These are phyloP conservation scores for Lactarius hatsudake DNA, from an alignment of 768 basidiomycete genomes.

Conservation along the genomic window DNA sequence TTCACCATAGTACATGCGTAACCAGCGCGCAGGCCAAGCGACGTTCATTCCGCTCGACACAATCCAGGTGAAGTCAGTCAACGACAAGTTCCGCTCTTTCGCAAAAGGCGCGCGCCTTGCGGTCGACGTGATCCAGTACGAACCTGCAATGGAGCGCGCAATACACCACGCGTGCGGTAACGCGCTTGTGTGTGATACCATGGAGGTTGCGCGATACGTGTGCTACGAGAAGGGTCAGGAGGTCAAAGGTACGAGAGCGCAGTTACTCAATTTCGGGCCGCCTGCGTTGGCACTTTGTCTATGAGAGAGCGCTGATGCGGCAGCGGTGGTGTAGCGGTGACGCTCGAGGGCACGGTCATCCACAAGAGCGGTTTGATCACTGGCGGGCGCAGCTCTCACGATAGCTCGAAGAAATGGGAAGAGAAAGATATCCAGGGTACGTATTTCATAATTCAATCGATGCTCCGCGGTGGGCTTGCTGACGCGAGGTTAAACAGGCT, in stretches of 20 bases:
- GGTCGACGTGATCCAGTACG: constrained; percentile 56
- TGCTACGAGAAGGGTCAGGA: constrained; percentile 95
- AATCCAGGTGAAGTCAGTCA: constrained; percentile 89
- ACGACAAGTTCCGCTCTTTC: constrained; percentile 92
- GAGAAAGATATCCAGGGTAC: constrained; percentile 89
- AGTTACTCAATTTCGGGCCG: neutral
- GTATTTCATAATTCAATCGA: constrained; percentile 13
- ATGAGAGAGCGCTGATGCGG: neutral
- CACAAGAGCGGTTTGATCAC: constrained; percentile 98
- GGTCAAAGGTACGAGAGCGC: constrained; percentile 73
- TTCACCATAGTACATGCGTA: constrained; percentile 76
- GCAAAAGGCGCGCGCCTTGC: constrained; percentile 69
- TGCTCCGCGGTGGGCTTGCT: neutral
- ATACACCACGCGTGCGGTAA: constrained; percentile 97
- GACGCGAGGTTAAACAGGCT: constrained; percentile 34
- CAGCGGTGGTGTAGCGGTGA: constrained; percentile 65
- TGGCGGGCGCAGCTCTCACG: constrained; percentile 81
- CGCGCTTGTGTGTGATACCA: constrained; percentile 90
- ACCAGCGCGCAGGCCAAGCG: constrained; percentile 91
- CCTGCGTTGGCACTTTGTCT: neutral
- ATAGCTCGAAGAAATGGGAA: constrained; percentile 85
- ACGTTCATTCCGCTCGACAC: constrained; percentile 99
- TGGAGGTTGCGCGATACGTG: constrained; percentile 88
- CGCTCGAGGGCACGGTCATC: constrained; percentile 93
- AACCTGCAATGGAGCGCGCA: constrained; percentile 84